Conservation (phyloP, 257 asterid genomes). For the Gardenia jasminoides region DNA sequence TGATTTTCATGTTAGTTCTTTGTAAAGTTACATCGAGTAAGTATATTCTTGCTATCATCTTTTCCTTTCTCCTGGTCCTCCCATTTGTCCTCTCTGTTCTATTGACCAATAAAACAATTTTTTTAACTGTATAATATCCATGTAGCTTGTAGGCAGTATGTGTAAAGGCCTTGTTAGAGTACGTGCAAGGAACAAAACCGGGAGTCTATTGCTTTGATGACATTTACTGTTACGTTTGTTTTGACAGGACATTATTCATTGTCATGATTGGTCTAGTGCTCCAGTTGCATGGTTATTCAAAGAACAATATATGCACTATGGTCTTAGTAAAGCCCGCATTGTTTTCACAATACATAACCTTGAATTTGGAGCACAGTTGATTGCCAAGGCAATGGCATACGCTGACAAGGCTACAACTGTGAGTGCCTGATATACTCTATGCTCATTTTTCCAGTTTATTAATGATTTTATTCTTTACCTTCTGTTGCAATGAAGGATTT, state of each 20-base stretch:
- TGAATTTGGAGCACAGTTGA: constrained; percentile 81
- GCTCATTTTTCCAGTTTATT: constrained; percentile 9
- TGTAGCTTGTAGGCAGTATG: background rate
- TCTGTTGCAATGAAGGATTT: constrained; percentile 1
- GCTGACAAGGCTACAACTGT: constrained; percentile 95
- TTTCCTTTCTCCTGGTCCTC: background rate
- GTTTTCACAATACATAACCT: constrained; percentile 98
- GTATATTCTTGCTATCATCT: background rate
- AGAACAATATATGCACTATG: constrained; percentile 82
- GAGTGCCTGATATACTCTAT: constrained; percentile 31
- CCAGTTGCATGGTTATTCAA: constrained; percentile 95
- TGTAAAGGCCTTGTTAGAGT: background rate
- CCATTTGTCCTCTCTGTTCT: background rate
- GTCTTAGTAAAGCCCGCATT: constrained; percentile 81
- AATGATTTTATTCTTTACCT: background rate
- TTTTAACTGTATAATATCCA: background rate
- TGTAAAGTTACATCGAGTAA: background rate
- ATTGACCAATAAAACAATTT: background rate
- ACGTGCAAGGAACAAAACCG: background rate
- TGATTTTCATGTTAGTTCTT: background rate
- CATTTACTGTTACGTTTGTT: constrained; percentile 16
- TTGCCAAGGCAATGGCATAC: constrained; percentile 71
- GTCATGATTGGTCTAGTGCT: constrained; percentile 99
- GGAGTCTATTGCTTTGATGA: background rate
- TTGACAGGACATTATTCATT: constrained; percentile 87